These are phyloP conservation scores for Trametes versicolor DNA, from an alignment of 1,284 basidiomycete genomes.

Conservation along the genomic window DNA sequence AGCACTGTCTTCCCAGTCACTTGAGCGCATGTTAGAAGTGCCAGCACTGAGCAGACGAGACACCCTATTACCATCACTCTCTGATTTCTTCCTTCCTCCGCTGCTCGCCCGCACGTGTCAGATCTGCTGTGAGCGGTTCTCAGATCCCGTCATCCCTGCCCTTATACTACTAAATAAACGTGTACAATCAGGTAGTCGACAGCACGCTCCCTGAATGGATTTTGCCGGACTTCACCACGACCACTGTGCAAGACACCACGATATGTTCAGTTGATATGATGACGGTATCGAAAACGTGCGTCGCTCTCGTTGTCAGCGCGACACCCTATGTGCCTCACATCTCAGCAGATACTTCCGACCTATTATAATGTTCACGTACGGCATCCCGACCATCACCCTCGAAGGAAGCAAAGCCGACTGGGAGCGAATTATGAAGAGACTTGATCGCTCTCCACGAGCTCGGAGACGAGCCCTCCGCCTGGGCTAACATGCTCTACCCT, in stretches of 20 bases:
- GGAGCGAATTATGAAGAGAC: constrained; percentile 43
- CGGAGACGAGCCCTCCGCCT: constrained; percentile 46
- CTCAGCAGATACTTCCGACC: constrained; percentile 1
- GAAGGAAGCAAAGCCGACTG: constrained; percentile 52
- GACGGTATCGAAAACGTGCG: constrained; percentile 49
- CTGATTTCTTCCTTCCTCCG: too few species aligned
- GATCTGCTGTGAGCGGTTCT: too few species aligned
- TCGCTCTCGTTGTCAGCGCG: not conserved
- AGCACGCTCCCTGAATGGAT: constrained; percentile 52
- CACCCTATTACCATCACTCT: too few species aligned
- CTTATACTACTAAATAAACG: too few species aligned
- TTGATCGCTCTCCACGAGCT: constrained; percentile 50
- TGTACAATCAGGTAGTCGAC: constrained; percentile 43
- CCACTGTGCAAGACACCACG: constrained; percentile 51
- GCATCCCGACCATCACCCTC: constrained; percentile 60
- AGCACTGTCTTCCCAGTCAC: not conserved
- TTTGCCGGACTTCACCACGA: constrained; percentile 58
- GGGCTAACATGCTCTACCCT: constrained; percentile 48
- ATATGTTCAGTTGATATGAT: constrained; percentile 56
- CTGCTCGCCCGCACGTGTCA: too few species aligned
- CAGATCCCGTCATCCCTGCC: too few species aligned
- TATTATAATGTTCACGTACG: constrained; percentile 42
- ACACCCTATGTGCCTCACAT: not conserved
- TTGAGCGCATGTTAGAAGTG: too few species aligned
- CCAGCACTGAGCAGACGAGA: too few species aligned